Evolutionary conservation across 305 asterid species (phyloP), one percentile per base, ranked within the genome.

Genomic region (Ruellia speciosa): DNA sequence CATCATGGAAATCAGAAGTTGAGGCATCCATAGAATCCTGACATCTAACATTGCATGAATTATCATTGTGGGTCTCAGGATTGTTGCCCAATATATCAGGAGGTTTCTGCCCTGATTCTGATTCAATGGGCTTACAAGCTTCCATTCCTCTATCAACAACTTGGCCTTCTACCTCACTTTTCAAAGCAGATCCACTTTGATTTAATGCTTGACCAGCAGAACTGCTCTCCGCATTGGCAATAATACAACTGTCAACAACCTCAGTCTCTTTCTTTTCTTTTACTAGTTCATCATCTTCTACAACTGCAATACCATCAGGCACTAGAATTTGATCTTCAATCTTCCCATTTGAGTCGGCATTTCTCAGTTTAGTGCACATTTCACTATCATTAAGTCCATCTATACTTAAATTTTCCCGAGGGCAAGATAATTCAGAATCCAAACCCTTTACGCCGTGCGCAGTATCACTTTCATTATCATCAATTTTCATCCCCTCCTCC

Each of bases 361-460:
- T 72, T 50, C 49, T 71, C 60, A 55, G 69, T 63, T 65, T 49
- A 46, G 75, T 76, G 72, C 63, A 62, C 68, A 52, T 64, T 43
- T 70, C 86, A 68, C 58, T 61, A 28, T 59, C 82, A 71, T 60
- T 73, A 47, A 68, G 75, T 65, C 65, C 77, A 63, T 72, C 83
- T 37, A 59, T 20, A 73, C 67, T 66, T 45, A 56, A 58, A 56
- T 57, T 71, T 64, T 85, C 65, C 43, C 59, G 74, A 3, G 67
- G 52, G 79, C 77, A 69, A 68, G 84, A 66, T 55, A 81, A 76
- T 61, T 73, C 84, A 14, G 85, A 76, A 75, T 81, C 83, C 62
- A 81, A 75, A 62, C 65, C 72, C 70, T 76, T 79, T 52, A 66
- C 53, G 60, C 69, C 69, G 49, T 60, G 48, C 24, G 74, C 71